Conservation (phyloP, 352 stramenopile genomes). For the Elongisporangium senticosum region DNA sequence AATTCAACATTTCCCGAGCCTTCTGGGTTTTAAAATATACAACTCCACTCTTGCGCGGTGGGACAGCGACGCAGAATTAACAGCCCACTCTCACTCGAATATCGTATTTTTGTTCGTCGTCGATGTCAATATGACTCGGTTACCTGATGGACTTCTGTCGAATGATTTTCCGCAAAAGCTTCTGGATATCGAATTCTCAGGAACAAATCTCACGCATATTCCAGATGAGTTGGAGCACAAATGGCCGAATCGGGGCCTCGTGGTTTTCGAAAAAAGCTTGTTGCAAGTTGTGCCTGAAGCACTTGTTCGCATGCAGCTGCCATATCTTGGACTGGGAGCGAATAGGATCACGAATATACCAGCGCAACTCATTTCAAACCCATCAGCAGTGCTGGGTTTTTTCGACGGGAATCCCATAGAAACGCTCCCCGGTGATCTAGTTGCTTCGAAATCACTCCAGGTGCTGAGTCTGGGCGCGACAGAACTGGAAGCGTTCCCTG, state of each 20-base stretch:
- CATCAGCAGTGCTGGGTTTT: background rate
- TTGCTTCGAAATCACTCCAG: background rate
- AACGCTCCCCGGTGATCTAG: background rate
- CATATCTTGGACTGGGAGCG: background rate
- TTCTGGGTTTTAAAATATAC: slow-evolving; percentile 24
- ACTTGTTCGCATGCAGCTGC: background rate
- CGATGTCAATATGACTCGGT: slow-evolving; percentile 14
- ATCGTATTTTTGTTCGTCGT: slow-evolving; percentile 23
- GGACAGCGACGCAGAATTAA: slow-evolving; percentile 18
- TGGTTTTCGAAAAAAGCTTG: background rate
- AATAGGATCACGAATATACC: background rate
- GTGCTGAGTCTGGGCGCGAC: background rate
- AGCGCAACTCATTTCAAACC: background rate
- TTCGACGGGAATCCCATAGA: background rate
- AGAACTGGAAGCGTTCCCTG: background rate
- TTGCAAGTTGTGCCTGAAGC: background rate
- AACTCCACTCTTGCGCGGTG: slow-evolving; percentile 22
- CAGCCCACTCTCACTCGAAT: slow-evolving; percentile 16
- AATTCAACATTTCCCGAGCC: slow-evolving; percentile 14
- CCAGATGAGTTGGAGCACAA: slow-evolving; percentile 25
- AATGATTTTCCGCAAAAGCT: slow-evolving; percentile 22
- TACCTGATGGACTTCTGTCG: slow-evolving; percentile 30
- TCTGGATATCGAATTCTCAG: slow-evolving; percentile 20
- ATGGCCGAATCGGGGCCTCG: slow-evolving; percentile 10
- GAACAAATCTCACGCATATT: slow-evolving; percentile 23